These are phyloP conservation scores for Ceratobasidium sp. DNA, from an alignment of 1,284 basidiomycete species.

Conservation along the genomic window DNA sequence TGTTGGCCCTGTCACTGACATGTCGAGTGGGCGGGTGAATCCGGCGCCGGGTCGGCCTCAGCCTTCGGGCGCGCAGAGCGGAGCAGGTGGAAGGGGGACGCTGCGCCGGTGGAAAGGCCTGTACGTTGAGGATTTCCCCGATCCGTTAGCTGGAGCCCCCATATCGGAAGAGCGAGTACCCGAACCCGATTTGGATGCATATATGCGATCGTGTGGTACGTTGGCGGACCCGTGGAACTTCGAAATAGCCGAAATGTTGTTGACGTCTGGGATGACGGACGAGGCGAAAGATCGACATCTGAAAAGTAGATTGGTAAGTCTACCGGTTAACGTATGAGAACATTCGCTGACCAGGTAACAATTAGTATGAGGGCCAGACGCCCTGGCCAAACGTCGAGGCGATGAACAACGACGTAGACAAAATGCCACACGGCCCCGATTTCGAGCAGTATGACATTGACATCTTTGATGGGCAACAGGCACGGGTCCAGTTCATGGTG, in stretches of 20 bases:
- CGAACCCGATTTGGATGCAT: neutral
- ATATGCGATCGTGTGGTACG: neutral
- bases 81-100: no score
- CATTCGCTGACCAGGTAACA: neutral
- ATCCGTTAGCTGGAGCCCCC: slow-evolving; percentile 8
- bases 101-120: no score
- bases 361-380: neutral
- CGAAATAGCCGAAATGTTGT: slow-evolving; percentile 20
- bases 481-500: neutral
- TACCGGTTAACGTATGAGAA: neutral
- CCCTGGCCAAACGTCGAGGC: neutral
- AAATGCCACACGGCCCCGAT: slow-evolving; percentile 17
- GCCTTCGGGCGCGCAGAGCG: no score
- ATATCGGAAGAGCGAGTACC: neutral
- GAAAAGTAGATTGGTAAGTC: slow-evolving; percentile 17
- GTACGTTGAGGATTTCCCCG: slow-evolving; percentile 6
- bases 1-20: no score
- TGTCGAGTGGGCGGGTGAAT: no score
- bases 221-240: slow-evolving; percentile 7
- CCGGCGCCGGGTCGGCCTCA: no score
- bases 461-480: neutral
- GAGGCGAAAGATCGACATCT: neutral
- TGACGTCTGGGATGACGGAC: neutral
- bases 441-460: neutral
- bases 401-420: neutral